phyloP scores from a whole-genome alignment of 2,329 filamentous ascomycete species.

The Rosellinia necatrix region DNA sequence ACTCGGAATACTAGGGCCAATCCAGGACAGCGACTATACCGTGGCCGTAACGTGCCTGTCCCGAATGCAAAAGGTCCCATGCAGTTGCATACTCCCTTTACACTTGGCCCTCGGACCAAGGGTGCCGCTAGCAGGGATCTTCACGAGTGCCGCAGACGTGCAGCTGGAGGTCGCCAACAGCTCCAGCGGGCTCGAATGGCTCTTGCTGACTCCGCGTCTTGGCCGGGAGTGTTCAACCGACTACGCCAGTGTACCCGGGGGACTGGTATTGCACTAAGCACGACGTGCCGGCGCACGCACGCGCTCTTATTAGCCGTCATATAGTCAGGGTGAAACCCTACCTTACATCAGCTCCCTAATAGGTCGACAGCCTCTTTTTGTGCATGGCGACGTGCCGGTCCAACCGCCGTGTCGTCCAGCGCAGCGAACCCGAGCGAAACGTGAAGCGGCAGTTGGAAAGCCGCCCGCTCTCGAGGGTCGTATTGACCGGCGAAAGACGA shows the following conservation, averaged over 20 bases:
- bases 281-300: slow-evolving; percentile 39
- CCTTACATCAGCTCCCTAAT: slow-evolving; percentile 23
- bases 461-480: slow-evolving; percentile 12
- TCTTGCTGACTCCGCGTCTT: slow-evolving; percentile 30
- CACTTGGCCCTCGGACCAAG: slow-evolving; percentile 23
- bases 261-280: slow-evolving; percentile 38
- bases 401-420: slow-evolving; percentile 24
- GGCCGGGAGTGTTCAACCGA: slow-evolving; percentile 25
- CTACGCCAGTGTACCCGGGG: slow-evolving; percentile 37
- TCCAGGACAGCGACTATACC: not conserved
- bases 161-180: slow-evolving; percentile 19
- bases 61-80: slow-evolving; percentile 37
- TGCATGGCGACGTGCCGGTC: slow-evolving; percentile 21
- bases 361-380: slow-evolving; percentile 25
- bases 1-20: too few relatives aligned
- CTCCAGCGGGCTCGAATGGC: slow-evolving; percentile 13
- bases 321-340: slow-evolving; percentile 33
- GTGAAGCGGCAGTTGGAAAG: slow-evolving; percentile 29
- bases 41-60: slow-evolving; percentile 25
- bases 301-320: slow-evolving; percentile 39
- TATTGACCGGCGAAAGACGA: slow-evolving; percentile 21
- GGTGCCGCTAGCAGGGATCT: slow-evolving; percentile 26
- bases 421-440: slow-evolving; percentile 22
- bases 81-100: slow-evolving; percentile 30
- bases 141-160: slow-evolving; percentile 27